phyloP scores from a whole-genome alignment of 2,329 filamentous ascomycete species.

The Graphilbum fragrans region DNA sequence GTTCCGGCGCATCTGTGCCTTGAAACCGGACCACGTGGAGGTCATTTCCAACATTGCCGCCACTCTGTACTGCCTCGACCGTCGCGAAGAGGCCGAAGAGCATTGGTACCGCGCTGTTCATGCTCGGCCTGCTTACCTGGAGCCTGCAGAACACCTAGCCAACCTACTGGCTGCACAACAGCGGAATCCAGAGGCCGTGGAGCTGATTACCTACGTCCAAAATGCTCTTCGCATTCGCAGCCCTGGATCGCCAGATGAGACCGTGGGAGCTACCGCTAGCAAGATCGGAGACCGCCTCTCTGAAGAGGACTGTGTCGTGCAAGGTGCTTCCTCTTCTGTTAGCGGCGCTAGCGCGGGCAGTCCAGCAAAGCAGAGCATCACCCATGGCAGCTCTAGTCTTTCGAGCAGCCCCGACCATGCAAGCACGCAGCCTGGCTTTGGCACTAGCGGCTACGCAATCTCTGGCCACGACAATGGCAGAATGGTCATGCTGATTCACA shows the following conservation, averaged over 20 bases:
- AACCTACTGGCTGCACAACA: conserved; percentile 74
- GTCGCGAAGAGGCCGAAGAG: conserved; percentile 70
- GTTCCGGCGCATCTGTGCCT: conserved; percentile 52
- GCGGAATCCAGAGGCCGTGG: conserved; percentile 71
- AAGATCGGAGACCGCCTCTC: background rate
- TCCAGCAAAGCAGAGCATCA: background rate
- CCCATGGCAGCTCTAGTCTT: background rate
- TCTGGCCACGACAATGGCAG: conserved; percentile 81
- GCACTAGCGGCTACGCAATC: conserved; percentile 74
- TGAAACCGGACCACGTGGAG: conserved; percentile 65
- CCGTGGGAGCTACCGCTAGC: background rate
- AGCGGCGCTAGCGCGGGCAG: background rate
- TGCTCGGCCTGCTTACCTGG: conserved; percentile 75
- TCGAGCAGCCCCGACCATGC: background rate
- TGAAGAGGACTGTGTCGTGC: background rate
- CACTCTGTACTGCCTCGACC: conserved; percentile 71
- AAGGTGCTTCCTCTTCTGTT: background rate
- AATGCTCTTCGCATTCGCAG: conserved; percentile 44
- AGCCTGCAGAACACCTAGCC: conserved; percentile 89
- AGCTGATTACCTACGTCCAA: conserved; percentile 79
- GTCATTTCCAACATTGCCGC: conserved; percentile 89
- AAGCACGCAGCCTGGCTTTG: conserved; percentile 41
- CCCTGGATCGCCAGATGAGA: background rate
- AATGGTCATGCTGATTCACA: conserved; percentile 86
- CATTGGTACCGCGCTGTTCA: conserved; percentile 80